Base-by-base conservation (phyloP, 805 yeast genomes). In the Grigorovia yakushimaensis region DNA sequence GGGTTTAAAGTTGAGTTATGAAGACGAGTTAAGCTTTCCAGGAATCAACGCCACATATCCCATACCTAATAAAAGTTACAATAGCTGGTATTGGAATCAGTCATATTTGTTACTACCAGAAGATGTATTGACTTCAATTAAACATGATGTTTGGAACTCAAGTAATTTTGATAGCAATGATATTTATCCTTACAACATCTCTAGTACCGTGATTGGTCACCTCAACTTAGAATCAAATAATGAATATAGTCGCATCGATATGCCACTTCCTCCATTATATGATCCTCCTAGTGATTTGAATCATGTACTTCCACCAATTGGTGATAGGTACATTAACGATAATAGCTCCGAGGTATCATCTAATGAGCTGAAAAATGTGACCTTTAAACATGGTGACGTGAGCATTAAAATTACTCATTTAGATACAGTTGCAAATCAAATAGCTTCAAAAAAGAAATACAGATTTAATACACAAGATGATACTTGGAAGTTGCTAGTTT, bases 1-100 rank as follows among this genome's bases (percentile, higher is more conserved):
- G 0, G 96, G 96, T 3, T 77, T 82, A 49, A 73, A 71, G 55
- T 63, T 82, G 33, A 77, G 87, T 27, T 86, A 84, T 54, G 68
- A 71, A 9, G 94, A 83, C 62, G 73, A 70, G 15, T 19, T 73
- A 1, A 60, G 67, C 5, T 74, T 75, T 11, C 64, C 72, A 43
- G 69, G 70, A 23, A 68, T 64, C 1, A 71, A 73, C 50, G 65
- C 67, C 20, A 71, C 77, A 0, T 82, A 81, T 75, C 89, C 89
- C 0, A 61, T 81, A 22, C 77, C 69, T 1, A 67, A 64, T 5
- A 69, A 67, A 45, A 64, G 69, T 42, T 70, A 79, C 47, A 55
- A 65, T 6, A 63, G 70, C 2, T 77, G 79, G 66, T 43, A 56
- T 21, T 80, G 77, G 50, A 68, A 71, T 50, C 77, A 83, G 55